phyloP scores from a whole-genome alignment of 305 asterid genomes.

The Fraxinus baroniana region DNA sequence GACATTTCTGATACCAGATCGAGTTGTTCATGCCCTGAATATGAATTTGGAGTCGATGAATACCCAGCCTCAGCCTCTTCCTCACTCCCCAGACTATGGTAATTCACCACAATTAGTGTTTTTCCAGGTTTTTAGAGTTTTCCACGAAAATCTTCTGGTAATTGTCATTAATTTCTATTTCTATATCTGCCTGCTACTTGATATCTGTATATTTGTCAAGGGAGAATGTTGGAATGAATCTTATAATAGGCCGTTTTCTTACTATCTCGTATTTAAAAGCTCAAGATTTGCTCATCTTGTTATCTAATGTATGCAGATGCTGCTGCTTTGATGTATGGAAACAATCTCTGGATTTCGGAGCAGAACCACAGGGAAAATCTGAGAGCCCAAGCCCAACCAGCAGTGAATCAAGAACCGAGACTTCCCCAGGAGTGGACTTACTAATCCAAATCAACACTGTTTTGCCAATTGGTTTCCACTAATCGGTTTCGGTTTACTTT shows the following conservation, averaged over 20 bases:
- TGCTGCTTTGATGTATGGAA: constrained; percentile 18
- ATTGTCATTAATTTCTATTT: background rate
- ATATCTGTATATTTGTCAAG: background rate
- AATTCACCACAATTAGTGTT: background rate
- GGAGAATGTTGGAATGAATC: background rate
- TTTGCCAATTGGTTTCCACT: background rate
- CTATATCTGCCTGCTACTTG: background rate
- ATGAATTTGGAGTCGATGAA: constrained; percentile 39
- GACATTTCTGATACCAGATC: constrained; percentile 56
- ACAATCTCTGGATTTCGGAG: constrained; percentile 19
- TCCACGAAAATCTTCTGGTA: background rate
- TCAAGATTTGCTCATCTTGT: background rate
- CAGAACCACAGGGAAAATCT: constrained; percentile 20
- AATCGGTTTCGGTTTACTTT: background rate
- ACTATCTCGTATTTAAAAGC: background rate
- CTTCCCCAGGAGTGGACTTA: constrained; percentile 60
- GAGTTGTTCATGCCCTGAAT: constrained; percentile 64
- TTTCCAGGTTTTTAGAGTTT: background rate
- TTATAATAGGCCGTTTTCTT: no score
- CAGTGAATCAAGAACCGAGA: constrained; percentile 42
- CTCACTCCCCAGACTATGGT: constrained; percentile 28
- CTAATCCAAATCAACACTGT: constrained; percentile 12
- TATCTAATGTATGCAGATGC: background rate
- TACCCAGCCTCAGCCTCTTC: background rate
- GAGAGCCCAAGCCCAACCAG: constrained; percentile 2